Percentiles rank a stretch among this genome's conserved stretches.
These are phyloP conservation scores for Maudiozyma barnettii DNA, from an alignment of 805 yeast species.

Conservation along the genomic window DNA sequence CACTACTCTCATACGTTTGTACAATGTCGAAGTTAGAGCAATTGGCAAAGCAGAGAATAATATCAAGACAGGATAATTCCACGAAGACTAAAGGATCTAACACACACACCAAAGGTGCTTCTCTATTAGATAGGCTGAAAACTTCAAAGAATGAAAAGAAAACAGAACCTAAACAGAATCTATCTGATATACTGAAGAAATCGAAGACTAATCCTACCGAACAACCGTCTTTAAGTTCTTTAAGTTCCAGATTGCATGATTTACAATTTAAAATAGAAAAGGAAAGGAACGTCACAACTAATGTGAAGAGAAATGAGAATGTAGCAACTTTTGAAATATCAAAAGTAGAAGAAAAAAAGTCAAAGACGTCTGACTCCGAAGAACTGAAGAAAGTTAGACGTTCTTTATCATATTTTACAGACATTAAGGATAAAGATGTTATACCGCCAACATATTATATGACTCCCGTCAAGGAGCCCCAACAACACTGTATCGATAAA, in stretches of 20 bases:
- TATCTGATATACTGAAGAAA: constrained; percentile 1
- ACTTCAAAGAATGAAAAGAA: background rate
- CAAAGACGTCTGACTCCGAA: background rate
- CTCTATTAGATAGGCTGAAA: constrained; percentile 1
- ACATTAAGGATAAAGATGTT: background rate
- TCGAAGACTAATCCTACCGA: background rate
- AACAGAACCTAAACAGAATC: background rate
- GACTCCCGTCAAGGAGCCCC: too few relatives aligned
- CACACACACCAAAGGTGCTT: background rate
- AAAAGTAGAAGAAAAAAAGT: background rate
- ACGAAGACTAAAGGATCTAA: background rate
- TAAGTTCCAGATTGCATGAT: constrained; percentile 1
- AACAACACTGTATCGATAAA: too few relatives aligned
- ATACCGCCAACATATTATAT: too few relatives aligned
- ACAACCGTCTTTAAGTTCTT: background rate
- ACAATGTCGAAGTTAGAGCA: constrained; percentile 36
- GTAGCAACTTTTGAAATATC: background rate
- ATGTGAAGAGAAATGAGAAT: background rate
- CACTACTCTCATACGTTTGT: too few relatives aligned
- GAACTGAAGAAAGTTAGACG: background rate
- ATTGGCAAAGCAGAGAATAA: constrained; percentile 36
- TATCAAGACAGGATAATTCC: background rate
- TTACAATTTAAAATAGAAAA: background rate
- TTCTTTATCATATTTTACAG: background rate
- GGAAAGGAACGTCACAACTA: background rate